Percentiles rank a stretch among this genome's conserved stretches.
These are phyloP conservation scores for Fusarium domesticum DNA, from an alignment of 2,329 filamentous ascomycete species.

Conservation along the genomic window DNA sequence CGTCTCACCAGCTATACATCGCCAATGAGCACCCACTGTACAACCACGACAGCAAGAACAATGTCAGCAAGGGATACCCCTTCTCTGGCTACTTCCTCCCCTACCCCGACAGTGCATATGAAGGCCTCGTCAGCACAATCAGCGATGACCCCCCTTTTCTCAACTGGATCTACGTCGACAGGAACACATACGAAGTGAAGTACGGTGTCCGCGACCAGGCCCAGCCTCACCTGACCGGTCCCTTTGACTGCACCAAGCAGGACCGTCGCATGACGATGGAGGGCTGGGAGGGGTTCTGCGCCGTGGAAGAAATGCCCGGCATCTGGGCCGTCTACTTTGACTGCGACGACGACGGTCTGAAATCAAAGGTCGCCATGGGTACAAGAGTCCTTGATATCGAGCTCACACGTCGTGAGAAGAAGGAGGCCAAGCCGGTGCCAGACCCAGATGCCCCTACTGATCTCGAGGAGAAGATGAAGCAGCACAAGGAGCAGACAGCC, in stretches of 20 bases:
- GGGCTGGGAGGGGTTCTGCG: slow-evolving; percentile 50
- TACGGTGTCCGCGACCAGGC: slow-evolving; percentile 44
- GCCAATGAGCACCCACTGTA: slow-evolving; percentile 28
- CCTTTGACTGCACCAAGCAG: slow-evolving; percentile 51
- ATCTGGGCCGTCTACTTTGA: slow-evolving; percentile 50
- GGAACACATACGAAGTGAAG: slow-evolving; percentile 44
- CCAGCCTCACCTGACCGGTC: slow-evolving; percentile 44
- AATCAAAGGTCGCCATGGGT: slow-evolving; percentile 43
- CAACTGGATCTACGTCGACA: slow-evolving; percentile 51
- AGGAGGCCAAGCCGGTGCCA: slow-evolving; percentile 26
- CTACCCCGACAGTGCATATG: slow-evolving; percentile 50
- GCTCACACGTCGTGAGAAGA: slow-evolving; percentile 49
- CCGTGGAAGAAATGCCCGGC: slow-evolving; percentile 41
- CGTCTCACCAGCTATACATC: slow-evolving; percentile 26
- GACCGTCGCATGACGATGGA: slow-evolving; percentile 49
- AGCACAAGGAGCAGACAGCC: slow-evolving; percentile 25
- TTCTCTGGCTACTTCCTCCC: slow-evolving; percentile 57
- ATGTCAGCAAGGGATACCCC: slow-evolving; percentile 50
- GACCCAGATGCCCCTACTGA: slow-evolving; percentile 20
- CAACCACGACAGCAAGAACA: slow-evolving; percentile 30
- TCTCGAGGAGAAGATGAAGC: slow-evolving; percentile 31
- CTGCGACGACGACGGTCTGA: slow-evolving; percentile 43
- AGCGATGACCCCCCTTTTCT: slow-evolving; percentile 48
- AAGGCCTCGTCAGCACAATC: slow-evolving; percentile 48
- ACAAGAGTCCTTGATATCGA: slow-evolving; percentile 55